Percentiles rank a stretch among this genome's conserved stretches.
These are phyloP conservation scores for Starmera pachycereana DNA, from an alignment of 805 yeast genomes.

Conservation along the genomic window DNA sequence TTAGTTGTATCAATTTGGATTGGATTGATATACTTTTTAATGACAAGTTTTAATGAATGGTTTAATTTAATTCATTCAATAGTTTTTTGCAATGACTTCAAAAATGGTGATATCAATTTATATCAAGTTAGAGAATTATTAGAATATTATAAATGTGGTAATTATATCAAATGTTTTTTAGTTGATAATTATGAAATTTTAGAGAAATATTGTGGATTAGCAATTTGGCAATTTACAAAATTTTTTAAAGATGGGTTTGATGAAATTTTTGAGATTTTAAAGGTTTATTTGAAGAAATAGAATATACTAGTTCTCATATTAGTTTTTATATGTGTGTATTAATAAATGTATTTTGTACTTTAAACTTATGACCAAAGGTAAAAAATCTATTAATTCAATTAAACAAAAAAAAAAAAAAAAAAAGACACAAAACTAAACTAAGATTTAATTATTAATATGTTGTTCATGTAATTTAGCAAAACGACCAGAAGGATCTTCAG, in stretches of 20 bases:
- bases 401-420: neutral
- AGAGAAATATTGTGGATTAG: slow-evolving; percentile 6
- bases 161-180: slow-evolving; percentile 2
- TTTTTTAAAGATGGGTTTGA: slow-evolving; percentile 3
- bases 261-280: slow-evolving; percentile 1
- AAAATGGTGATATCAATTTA: slow-evolving; percentile 15
- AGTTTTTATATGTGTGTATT: too few species aligned
- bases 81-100: slow-evolving; percentile 18
- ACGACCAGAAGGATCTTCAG: slow-evolving; percentile 98
- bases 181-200: neutral
- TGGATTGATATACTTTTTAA: too few species aligned
- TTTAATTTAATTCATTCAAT: slow-evolving; percentile 14
- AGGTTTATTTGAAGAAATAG: too few species aligned
- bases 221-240: slow-evolving; percentile 9
- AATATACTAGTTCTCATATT: too few species aligned
- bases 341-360: too few species aligned
- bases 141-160: slow-evolving; percentile 10
- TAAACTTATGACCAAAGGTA: too few species aligned
- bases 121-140: slow-evolving; percentile 15
- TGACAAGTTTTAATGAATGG: slow-evolving; percentile 14
- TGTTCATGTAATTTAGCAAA: slow-evolving; percentile 83
- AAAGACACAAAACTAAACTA: neutral
- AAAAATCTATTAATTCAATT: too few species aligned
- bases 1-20: slow-evolving; percentile 3
- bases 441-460: slow-evolving; percentile 31